A percentile compares a stretch with the other conserved stretches of the same genome.
Evolutionary conservation across 176 grass and related monocot genomes (phyloP).

Genomic region (Avena insularis): DNA sequence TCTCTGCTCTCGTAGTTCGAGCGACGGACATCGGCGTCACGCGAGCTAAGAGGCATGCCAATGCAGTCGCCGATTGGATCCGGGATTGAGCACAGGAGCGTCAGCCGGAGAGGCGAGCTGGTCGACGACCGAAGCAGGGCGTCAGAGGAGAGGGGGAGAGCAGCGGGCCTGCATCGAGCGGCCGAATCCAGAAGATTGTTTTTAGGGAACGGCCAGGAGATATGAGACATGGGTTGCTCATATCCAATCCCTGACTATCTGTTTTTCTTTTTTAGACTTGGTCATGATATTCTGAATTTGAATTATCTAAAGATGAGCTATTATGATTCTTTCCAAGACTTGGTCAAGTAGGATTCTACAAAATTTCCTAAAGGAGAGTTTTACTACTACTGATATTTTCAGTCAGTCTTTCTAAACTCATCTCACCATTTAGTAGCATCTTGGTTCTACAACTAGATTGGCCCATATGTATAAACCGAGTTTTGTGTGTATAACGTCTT

Average conservation of each 20-base stretch:
- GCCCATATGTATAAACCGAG: neutral
- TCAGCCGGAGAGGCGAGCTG: too few relatives aligned
- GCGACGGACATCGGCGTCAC: too few relatives aligned
- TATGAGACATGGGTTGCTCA: neutral
- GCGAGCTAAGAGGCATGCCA: too few relatives aligned
- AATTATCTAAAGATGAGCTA: neutral
- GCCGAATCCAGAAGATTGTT: too few relatives aligned
- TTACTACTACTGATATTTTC: neutral
- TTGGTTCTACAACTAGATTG: neutral
- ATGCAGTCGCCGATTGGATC: too few relatives aligned
- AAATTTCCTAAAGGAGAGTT: neutral
- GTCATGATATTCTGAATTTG: neutral
- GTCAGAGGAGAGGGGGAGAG: too few relatives aligned
- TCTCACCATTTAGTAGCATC: neutral
- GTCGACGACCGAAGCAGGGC: too few relatives aligned
- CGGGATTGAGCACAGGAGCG: too few relatives aligned
- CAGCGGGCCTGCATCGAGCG: too few relatives aligned
- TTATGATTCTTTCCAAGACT: neutral
- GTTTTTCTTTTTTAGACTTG: neutral
- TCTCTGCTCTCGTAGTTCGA: too few relatives aligned
- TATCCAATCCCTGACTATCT: neutral
- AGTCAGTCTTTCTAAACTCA: neutral
- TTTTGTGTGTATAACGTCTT: neutral
- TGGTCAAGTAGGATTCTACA: neutral
- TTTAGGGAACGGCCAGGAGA: too few relatives aligned